These are phyloP conservation scores for Wickerhamiella bombiphila DNA, from an alignment of 805 yeast species.

Conservation along the genomic window DNA sequence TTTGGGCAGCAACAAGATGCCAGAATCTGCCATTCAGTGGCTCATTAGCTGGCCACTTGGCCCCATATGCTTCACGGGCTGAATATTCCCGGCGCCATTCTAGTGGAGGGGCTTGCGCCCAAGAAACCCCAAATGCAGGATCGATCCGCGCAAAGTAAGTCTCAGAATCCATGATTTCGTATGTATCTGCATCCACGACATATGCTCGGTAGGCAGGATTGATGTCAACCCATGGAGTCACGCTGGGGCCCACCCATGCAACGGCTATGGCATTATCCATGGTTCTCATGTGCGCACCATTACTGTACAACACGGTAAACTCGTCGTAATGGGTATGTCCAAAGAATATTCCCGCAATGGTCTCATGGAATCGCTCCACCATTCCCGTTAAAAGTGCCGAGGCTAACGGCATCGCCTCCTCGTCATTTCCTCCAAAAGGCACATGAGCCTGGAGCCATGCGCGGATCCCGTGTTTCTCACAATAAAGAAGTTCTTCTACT, in stretches of 20 bases:
- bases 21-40: constrained; percentile 59
- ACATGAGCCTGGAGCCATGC: constrained; percentile 67
- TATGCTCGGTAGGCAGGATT: constrained; percentile 67
- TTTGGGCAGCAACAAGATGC: constrained; percentile 38
- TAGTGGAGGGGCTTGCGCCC: constrained; percentile 31
- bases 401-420: constrained; percentile 48
- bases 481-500: constrained; percentile 44
- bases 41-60: constrained; percentile 40
- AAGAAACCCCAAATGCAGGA: constrained; percentile 28
- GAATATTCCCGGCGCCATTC: constrained; percentile 50
- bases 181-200: constrained; percentile 46
- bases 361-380: constrained; percentile 48
- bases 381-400: constrained; percentile 41
- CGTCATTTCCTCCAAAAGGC: constrained; percentile 37
- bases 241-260: constrained; percentile 54
- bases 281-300: constrained; percentile 30
- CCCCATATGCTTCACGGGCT: constrained; percentile 42
- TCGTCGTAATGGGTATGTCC: constrained; percentile 64
- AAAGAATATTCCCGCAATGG: constrained; percentile 53
- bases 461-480: constrained; percentile 42
- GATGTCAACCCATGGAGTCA: constrained; percentile 43
- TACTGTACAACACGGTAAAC: constrained; percentile 42
- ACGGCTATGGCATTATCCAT: constrained; percentile 35
- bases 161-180: constrained; percentile 43
- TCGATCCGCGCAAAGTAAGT: constrained; percentile 48